A percentile compares a stretch with the other conserved stretches of the same genome.
Evolutionary conservation across 2,329 filamentous ascomycete species (phyloP).

Genomic region (Pezicula neosporulosa): DNA sequence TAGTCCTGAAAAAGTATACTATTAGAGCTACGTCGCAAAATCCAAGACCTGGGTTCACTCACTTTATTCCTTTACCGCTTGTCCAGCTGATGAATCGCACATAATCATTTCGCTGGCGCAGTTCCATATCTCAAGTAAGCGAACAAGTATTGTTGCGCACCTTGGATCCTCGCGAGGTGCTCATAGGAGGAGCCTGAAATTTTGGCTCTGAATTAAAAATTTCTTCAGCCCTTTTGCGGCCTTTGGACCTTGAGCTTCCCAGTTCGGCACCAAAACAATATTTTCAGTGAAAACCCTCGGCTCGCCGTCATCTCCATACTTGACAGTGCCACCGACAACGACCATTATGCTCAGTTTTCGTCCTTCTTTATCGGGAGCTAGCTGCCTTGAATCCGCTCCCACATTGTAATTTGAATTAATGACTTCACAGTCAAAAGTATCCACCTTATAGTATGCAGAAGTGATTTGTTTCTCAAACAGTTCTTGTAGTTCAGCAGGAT

Average conservation of each 20-base stretch:
- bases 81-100: no score
- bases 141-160: no score
- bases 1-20: no score
- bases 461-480: conserved; percentile 64
- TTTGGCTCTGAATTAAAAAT: conserved; percentile 71
- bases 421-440: conserved; percentile 74
- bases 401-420: conserved; percentile 65
- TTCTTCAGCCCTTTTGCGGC: conserved; percentile 49
- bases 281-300: conserved; percentile 72
- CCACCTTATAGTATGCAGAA: conserved; percentile 65
- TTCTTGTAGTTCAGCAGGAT: conserved; percentile 62
- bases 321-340: conserved; percentile 69
- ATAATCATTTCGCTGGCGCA: no score
- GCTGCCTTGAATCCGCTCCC: conserved; percentile 46
- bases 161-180: background rate
- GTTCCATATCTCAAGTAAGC: no score
- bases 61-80: no score
- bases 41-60: no score
- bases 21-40: no score
- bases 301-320: conserved; percentile 54
- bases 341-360: conserved; percentile 69
- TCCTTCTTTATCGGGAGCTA: conserved; percentile 41
- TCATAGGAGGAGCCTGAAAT: conserved; percentile 50
- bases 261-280: conserved; percentile 77
- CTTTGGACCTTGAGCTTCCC: conserved; percentile 53